A percentile compares a stretch with the other conserved stretches of the same genome.
Conservation (phyloP, 2,329 filamentous ascomycete species). For the Fusarium nodosum region DNA sequence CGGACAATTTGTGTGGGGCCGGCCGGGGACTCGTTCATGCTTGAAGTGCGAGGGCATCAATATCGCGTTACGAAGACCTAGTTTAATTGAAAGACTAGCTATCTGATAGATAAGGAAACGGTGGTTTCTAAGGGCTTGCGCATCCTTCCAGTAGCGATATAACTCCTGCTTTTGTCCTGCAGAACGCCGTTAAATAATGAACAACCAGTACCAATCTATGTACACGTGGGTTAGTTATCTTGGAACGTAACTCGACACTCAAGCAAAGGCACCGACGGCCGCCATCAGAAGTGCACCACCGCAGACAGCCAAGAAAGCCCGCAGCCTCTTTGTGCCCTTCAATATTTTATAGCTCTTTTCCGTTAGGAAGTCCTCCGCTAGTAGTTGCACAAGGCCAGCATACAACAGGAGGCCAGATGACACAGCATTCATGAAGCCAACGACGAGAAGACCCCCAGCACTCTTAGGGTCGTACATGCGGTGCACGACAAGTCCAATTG, state of each 20-base stretch:
- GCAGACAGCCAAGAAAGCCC: constrained; percentile 74
- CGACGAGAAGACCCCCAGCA: constrained; percentile 81
- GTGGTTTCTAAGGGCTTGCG: background rate
- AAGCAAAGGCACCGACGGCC: constrained; percentile 79
- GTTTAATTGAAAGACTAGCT: background rate
- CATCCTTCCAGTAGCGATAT: background rate
- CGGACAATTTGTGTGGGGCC: constrained; percentile 41
- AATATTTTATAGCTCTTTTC: constrained; percentile 80
- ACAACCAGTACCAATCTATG: constrained; percentile 35
- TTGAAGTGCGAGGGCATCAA: background rate
- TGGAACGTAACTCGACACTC: background rate
- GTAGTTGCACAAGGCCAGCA: constrained; percentile 84
- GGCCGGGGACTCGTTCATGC: constrained; percentile 19
- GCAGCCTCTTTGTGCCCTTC: constrained; percentile 70
- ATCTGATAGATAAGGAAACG: background rate
- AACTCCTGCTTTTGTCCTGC: constrained; percentile 12
- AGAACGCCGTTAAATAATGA: constrained; percentile 30
- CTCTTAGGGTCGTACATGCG: constrained; percentile 84
- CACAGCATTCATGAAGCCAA: constrained; percentile 90
- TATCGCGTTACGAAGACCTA: background rate
- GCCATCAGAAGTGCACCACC: constrained; percentile 77
- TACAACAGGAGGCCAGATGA: constrained; percentile 85
- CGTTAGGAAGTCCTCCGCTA: constrained; percentile 86
- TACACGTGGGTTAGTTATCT: constrained; percentile 20
- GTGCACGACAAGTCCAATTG: constrained; percentile 83